Percentiles rank a stretch among this genome's conserved stretches.
These are phyloP conservation scores for Lachancea sp. DNA, from an alignment of 805 yeast genomes.

Conservation along the genomic window DNA sequence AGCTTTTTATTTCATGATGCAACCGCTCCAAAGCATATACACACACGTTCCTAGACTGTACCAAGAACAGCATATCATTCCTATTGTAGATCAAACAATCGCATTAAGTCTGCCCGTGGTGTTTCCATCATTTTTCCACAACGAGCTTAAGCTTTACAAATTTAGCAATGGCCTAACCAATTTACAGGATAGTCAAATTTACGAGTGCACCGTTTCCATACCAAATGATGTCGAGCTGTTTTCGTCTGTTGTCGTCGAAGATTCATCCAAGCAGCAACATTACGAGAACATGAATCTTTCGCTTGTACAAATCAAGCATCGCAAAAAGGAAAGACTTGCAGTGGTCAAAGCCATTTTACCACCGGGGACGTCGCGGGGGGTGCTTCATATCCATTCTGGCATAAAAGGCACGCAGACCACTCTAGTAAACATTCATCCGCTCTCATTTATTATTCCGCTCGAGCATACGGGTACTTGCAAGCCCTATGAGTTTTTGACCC, in stretches of 20 bases:
- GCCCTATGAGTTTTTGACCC: slow-evolving; percentile 59
- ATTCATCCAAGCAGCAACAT: slow-evolving; percentile 32
- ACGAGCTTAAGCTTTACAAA: slow-evolving; percentile 52
- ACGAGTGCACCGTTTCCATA: slow-evolving; percentile 68
- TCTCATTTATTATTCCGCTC: slow-evolving; percentile 68
- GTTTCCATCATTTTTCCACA: slow-evolving; percentile 71
- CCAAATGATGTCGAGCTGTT: slow-evolving; percentile 67
- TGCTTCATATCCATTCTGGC: slow-evolving; percentile 69
- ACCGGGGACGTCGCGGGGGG: slow-evolving; percentile 58
- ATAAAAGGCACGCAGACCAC: slow-evolving; percentile 52
- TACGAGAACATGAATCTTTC: slow-evolving; percentile 40
- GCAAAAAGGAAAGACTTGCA: slow-evolving; percentile 50
- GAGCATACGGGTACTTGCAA: slow-evolving; percentile 59
- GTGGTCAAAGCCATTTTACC: slow-evolving; percentile 81
- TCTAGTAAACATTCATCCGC: slow-evolving; percentile 54
- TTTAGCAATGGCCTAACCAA: slow-evolving; percentile 74
- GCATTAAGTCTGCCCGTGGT: slow-evolving; percentile 79
- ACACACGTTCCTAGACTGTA: slow-evolving; percentile 81
- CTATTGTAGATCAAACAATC: slow-evolving; percentile 71
- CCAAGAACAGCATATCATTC: slow-evolving; percentile 78
- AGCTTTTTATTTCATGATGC: slow-evolving; percentile 65
- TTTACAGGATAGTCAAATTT: slow-evolving; percentile 66
- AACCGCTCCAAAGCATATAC: slow-evolving; percentile 68
- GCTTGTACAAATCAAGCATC: slow-evolving; percentile 75
- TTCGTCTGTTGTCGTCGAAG: slow-evolving; percentile 48